Evolutionary conservation across 495 filamentous ascomycete species (phyloP).

Genomic region (Podospora comata): DNA sequence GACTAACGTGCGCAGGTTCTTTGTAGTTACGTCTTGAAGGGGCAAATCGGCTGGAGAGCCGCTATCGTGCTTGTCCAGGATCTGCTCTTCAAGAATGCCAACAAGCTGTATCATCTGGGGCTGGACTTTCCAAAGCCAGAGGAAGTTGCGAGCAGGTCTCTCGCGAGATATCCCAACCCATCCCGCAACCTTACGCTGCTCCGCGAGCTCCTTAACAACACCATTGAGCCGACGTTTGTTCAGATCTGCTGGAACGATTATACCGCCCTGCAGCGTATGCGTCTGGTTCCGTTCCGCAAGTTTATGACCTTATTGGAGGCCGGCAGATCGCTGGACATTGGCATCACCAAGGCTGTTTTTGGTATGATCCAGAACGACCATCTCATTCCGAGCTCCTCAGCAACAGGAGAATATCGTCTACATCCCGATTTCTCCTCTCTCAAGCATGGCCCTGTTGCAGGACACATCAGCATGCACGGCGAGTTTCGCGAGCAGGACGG

Average conservation of each 20-base stretch:
- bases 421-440: slow-evolving; percentile 60
- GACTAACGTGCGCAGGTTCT: slow-evolving; percentile 47
- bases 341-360: slow-evolving; percentile 53
- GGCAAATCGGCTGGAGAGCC: slow-evolving; percentile 54
- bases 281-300: slow-evolving; percentile 65
- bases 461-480: slow-evolving; percentile 60
- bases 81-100: slow-evolving; percentile 69
- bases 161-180: slow-evolving; percentile 19
- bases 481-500: slow-evolving; percentile 54
- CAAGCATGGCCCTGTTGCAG: slow-evolving; percentile 49
- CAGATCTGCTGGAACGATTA: slow-evolving; percentile 80
- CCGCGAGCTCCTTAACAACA: slow-evolving; percentile 61
- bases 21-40: slow-evolving; percentile 57
- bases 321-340: slow-evolving; percentile 48
- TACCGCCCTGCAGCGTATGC: slow-evolving; percentile 63
- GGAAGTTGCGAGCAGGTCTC: slow-evolving; percentile 17
- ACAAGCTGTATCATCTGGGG: slow-evolving; percentile 58
- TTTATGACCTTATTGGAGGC: slow-evolving; percentile 57
- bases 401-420: slow-evolving; percentile 59
- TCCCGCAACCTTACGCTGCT: slow-evolving; percentile 39
- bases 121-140: slow-evolving; percentile 42
- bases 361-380: slow-evolving; percentile 59
- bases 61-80: slow-evolving; percentile 57
- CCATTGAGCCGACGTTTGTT: slow-evolving; percentile 64
- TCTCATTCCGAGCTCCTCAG: slow-evolving; percentile 38